Conservation (phyloP, 305 asterid species). For the Fraxinus xanthoxyloides region DNA sequence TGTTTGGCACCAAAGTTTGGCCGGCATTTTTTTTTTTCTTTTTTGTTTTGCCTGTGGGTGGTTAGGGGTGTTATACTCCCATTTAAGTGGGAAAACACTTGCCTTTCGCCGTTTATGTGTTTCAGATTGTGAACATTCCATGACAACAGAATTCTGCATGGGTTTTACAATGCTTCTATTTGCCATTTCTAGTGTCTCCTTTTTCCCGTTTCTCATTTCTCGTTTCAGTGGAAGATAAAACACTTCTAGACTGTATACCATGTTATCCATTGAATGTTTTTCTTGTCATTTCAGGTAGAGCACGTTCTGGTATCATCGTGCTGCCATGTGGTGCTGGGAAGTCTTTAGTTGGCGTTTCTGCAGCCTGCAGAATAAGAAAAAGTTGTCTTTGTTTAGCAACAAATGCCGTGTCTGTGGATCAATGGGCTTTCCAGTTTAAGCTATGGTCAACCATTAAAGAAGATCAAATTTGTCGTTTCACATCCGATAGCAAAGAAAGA, state of each 20-base stretch:
- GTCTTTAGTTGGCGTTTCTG: constrained; percentile 98
- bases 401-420: constrained; percentile 98
- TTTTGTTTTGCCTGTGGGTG: background rate
- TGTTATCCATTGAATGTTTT: background rate
- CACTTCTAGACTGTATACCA: constrained; percentile 5
- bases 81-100: background rate
- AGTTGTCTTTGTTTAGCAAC: constrained; percentile 99
- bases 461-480: constrained; percentile 90
- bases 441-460: constrained; percentile 95
- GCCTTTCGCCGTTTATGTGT: background rate
- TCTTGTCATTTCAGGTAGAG: constrained; percentile 69
- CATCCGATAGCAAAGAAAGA: constrained; percentile 95
- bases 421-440: constrained; percentile 98
- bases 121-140: background rate
- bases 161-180: background rate
- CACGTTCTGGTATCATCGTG: constrained; percentile 96
- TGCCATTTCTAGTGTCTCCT: background rate
- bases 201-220: background rate
- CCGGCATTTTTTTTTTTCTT: background rate
- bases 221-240: background rate
- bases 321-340: constrained; percentile 99
- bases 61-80: background rate
- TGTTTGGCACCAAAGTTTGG: background rate
- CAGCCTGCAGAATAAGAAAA: constrained; percentile 88
- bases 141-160: background rate